These are phyloP conservation scores for Henningerozyma blattae DNA, from an alignment of 805 yeast genomes.

Conservation along the genomic window DNA sequence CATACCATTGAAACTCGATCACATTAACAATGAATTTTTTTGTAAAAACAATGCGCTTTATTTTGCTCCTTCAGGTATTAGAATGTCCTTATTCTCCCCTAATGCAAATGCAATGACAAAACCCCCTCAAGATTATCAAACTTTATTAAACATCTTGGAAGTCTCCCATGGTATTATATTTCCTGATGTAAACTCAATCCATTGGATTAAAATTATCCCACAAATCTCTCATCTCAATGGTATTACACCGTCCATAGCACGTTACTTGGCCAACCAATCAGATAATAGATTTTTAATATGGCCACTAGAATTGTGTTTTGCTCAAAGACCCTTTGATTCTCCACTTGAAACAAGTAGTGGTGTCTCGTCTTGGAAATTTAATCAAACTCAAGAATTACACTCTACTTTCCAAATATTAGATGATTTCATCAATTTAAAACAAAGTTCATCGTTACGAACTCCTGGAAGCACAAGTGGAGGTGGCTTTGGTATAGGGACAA, in stretches of 20 bases:
- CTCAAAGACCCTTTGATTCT: conserved; percentile 31
- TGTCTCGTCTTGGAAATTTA: background rate
- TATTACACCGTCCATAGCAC: conserved; percentile 49
- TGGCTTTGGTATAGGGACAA: conserved; percentile 10
- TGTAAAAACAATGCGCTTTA: conserved; percentile 32
- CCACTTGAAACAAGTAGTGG: conserved; percentile 5
- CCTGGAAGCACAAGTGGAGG: conserved; percentile 11
- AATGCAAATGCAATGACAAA: conserved; percentile 23
- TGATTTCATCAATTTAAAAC: conserved; percentile 28
- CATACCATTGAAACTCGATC: conserved; percentile 21
- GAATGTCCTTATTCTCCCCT: conserved; percentile 31
- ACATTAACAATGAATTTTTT: conserved; percentile 13
- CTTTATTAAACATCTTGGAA: conserved; percentile 26
- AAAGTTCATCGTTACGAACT: conserved; percentile 28
- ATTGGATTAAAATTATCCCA: conserved; percentile 62
- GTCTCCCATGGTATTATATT: conserved; percentile 27
- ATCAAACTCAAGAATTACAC: conserved; percentile 12
- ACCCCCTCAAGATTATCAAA: conserved; percentile 32
- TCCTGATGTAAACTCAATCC: conserved; percentile 17
- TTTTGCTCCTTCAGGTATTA: conserved; percentile 44
- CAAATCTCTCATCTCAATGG: conserved; percentile 58
- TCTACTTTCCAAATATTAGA: conserved; percentile 27
- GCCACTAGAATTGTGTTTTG: conserved; percentile 58
- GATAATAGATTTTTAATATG: conserved; percentile 50
- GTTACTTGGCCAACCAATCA: conserved; percentile 38